phyloP scores from a whole-genome alignment of 1,284 basidiomycete genomes.

The Ganoderma multipileum region DNA sequence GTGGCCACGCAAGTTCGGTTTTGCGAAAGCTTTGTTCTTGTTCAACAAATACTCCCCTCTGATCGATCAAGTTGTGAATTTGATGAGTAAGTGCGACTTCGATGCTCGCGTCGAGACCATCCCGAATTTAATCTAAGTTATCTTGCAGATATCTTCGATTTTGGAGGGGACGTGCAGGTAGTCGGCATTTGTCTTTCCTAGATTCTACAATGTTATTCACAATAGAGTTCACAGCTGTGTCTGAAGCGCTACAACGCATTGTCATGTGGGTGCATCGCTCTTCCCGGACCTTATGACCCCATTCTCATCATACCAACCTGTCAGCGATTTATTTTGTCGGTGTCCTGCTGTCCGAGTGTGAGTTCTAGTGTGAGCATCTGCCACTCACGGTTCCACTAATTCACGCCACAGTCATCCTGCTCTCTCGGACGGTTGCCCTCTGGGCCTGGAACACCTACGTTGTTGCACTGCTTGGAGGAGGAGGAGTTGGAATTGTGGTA shows the following conservation, averaged over 20 bases:
- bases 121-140: too few species aligned
- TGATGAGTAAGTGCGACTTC: background rate
- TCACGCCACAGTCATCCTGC: background rate
- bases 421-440: background rate
- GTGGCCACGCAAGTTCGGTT: background rate
- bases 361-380: background rate
- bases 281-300: background rate
- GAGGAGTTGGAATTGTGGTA: background rate
- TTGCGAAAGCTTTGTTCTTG: background rate
- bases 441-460: background rate
- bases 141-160: background rate
- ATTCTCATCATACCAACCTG: too few species aligned
- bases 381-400: background rate
- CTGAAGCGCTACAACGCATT: background rate
- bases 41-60: constrained; percentile 6
- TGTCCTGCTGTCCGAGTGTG: background rate
- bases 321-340: background rate
- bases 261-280: background rate
- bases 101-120: background rate
- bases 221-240: background rate
- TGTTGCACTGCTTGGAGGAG: background rate
- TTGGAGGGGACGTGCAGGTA: background rate
- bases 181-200: background rate
- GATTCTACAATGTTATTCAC: background rate
- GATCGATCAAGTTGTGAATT: background rate